A percentile compares a stretch with the other conserved stretches of the same genome.
These are phyloP conservation scores for Baorangia bicolor DNA, from an alignment of 768 basidiomycete species.

Conservation along the genomic window DNA sequence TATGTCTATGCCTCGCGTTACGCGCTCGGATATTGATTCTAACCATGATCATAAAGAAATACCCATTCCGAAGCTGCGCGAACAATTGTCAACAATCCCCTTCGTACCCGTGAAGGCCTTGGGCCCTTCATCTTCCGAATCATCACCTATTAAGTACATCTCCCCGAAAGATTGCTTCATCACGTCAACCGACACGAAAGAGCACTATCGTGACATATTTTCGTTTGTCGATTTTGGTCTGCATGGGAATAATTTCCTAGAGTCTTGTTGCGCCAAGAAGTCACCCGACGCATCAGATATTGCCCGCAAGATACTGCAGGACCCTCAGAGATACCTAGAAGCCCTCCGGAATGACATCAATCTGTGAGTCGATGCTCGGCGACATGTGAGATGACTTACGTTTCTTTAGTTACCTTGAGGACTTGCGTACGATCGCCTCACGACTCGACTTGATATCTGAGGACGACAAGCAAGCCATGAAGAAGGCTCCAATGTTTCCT, in stretches of 20 bases:
- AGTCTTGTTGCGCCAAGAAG: slow-evolving; percentile 12
- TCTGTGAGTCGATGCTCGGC: background rate
- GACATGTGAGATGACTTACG: background rate
- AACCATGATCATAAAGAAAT: slow-evolving; percentile 2
- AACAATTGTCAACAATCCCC: slow-evolving; percentile 2
- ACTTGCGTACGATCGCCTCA: slow-evolving; percentile 13
- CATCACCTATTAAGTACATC: background rate
- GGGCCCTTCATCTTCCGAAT: background rate
- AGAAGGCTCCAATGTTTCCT: slow-evolving; percentile 7
- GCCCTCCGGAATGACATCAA: background rate
- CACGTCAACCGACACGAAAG: background rate
- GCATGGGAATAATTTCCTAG: slow-evolving; percentile 14
- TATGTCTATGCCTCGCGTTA: background rate
- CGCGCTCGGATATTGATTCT: background rate
- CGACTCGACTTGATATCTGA: slow-evolving; percentile 8
- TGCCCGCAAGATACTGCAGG: slow-evolving; percentile 4
- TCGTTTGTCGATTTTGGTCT: slow-evolving; percentile 14
- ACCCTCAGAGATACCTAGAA: slow-evolving; percentile 5
- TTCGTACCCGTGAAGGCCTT: slow-evolving; percentile 12
- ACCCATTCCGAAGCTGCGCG: slow-evolving; percentile 1
- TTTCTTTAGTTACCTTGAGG: slow-evolving; percentile 9
- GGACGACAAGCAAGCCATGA: slow-evolving; percentile 11
- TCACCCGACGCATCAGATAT: slow-evolving; percentile 15
- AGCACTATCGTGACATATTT: slow-evolving; percentile 9
- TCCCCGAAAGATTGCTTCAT: slow-evolving; percentile 17